Evolutionary conservation across 2,329 filamentous ascomycete genomes (phyloP).

Genomic region (Alternaria brassicicola): DNA sequence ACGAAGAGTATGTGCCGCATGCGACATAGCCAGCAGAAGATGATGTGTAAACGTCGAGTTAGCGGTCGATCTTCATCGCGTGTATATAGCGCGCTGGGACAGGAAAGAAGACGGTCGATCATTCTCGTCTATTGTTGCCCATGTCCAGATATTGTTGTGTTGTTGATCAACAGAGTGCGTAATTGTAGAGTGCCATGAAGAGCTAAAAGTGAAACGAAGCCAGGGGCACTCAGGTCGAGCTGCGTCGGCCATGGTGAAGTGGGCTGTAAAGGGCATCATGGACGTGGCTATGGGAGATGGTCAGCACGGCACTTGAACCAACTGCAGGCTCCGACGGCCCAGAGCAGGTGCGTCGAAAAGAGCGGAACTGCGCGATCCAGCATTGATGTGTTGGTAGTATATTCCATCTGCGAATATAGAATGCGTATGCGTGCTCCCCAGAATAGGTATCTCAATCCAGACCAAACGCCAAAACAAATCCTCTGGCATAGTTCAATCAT

Average conservation of each 20-base stretch:
- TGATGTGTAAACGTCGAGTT: background rate
- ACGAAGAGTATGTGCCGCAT: background rate
- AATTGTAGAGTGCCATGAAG: background rate
- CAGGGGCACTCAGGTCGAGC: background rate
- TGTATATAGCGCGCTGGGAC: background rate
- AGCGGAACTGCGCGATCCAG: conserved; percentile 51
- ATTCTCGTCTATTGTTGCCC: background rate
- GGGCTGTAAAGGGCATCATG: conserved; percentile 65
- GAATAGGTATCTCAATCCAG: conserved; percentile 5
- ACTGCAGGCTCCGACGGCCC: conserved; percentile 36
- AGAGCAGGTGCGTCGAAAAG: conserved; percentile 45
- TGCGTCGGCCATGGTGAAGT: no score
- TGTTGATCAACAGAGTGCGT: background rate
- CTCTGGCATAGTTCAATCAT: background rate
- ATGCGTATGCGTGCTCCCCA: background rate
- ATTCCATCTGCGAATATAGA: background rate
- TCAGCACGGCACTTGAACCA: conserved; percentile 50
- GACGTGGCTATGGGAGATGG: conserved; percentile 61
- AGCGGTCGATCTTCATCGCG: background rate
- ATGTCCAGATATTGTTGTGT: background rate
- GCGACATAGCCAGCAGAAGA: background rate
- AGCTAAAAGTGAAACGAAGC: background rate
- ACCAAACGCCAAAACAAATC: conserved; percentile 1
- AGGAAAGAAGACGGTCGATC: background rate
- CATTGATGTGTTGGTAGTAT: background rate